phyloP scores from a whole-genome alignment of 306 rosid genomes.

The Begonia masoniana region DNA sequence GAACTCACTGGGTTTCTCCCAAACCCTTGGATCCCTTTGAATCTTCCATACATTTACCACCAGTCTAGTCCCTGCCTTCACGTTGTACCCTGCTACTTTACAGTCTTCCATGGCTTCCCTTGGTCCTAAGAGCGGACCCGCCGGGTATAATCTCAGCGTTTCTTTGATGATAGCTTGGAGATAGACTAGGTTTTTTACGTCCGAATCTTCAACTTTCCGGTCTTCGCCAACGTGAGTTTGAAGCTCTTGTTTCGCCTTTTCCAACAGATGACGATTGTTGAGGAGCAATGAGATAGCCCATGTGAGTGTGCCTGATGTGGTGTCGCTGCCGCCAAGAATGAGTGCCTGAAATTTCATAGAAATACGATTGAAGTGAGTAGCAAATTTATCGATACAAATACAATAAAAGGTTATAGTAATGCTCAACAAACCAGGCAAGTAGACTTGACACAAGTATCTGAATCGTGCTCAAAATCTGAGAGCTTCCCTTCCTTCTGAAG shows the following conservation, averaged over 20 bases:
- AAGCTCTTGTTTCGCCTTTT: slow-evolving; percentile 38
- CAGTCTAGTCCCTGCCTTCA: slow-evolving; percentile 35
- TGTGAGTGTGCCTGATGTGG: slow-evolving; percentile 27
- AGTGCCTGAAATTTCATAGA: slow-evolving; percentile 16
- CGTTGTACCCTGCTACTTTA: slow-evolving; percentile 25
- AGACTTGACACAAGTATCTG: slow-evolving; percentile 35
- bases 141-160: slow-evolving; percentile 36
- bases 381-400: too few species aligned
- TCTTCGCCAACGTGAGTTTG: slow-evolving; percentile 32
- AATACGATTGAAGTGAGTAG: background rate
- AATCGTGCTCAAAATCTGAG: slow-evolving; percentile 22
- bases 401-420: too few species aligned
- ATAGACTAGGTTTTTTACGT: slow-evolving; percentile 23
- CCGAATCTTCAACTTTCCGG: slow-evolving; percentile 34
- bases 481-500: slow-evolving; percentile 22
- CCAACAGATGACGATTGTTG: slow-evolving; percentile 20
- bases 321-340: slow-evolving; percentile 44
- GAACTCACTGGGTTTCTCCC: slow-evolving; percentile 30
- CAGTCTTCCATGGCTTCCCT: slow-evolving; percentile 47
- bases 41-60: slow-evolving; percentile 45
- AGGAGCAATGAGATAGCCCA: slow-evolving; percentile 51
- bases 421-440: slow-evolving; percentile 38
- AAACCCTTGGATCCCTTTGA: slow-evolving; percentile 45
- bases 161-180: slow-evolving; percentile 45
- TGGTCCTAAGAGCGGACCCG: slow-evolving; percentile 36